Conservation (phyloP, 768 basidiomycete species). For the Daedaleopsis nitida region DNA sequence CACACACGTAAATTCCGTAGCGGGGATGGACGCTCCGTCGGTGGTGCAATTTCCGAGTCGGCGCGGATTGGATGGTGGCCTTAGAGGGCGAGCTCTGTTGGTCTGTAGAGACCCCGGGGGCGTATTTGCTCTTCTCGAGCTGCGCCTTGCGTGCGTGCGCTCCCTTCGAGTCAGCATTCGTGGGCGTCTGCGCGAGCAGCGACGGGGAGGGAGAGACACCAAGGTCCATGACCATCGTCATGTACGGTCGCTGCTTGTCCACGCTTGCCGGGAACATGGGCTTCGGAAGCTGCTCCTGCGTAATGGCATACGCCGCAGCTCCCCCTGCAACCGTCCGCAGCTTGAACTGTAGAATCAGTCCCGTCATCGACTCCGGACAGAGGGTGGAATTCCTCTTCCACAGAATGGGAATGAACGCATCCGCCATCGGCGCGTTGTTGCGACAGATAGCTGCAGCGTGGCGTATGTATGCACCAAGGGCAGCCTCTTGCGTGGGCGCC, state of each 20-base stretch:
- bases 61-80: neutral
- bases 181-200: neutral
- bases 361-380: conserved; percentile 16
- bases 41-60: neutral
- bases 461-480: conserved; percentile 29
- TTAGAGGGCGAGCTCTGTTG: no score
- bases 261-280: conserved; percentile 1
- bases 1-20: conserved; percentile 22
- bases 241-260: conserved; percentile 18
- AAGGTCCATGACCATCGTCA: conserved; percentile 25
- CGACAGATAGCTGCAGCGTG: conserved; percentile 29
- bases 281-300: neutral
- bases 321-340: neutral
- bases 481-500: conserved; percentile 18
- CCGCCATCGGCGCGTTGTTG: conserved; percentile 17
- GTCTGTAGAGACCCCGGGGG: no score
- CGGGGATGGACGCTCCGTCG: conserved; percentile 17
- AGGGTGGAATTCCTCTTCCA: conserved; percentile 16
- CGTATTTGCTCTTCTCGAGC: no score
- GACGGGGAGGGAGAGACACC: conserved; percentile 10
- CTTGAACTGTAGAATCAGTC: conserved; percentile 27
- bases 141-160: no score
- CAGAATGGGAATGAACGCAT: conserved; percentile 32
- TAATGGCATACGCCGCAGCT: conserved; percentile 4
- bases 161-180: neutral